phyloP scores from a whole-genome alignment of 2,329 filamentous ascomycete genomes.

The Colletotrichum sp. region DNA sequence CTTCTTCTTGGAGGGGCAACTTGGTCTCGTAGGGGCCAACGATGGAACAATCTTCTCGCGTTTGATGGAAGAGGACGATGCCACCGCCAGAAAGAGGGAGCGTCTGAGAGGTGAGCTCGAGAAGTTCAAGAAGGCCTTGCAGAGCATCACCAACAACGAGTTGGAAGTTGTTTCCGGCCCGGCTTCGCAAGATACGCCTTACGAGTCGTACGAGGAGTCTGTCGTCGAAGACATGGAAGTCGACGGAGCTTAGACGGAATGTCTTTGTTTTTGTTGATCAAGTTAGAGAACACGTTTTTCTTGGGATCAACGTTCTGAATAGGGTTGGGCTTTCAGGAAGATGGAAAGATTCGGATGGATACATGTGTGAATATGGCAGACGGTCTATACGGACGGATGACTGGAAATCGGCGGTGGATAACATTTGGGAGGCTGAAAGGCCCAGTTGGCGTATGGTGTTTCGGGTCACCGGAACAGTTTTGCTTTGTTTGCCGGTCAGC shows the following conservation, averaged over 20 bases:
- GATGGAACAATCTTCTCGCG: constrained; percentile 37
- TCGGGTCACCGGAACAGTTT: neutral
- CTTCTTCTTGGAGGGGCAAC: constrained; percentile 45
- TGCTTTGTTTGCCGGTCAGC: neutral
- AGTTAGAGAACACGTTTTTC: neutral
- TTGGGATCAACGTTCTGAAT: neutral
- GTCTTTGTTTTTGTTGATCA: neutral
- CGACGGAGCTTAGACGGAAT: neutral
- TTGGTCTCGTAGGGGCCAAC: constrained; percentile 42
- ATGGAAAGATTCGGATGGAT: neutral
- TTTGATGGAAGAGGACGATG: constrained; percentile 55
- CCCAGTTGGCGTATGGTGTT: neutral
- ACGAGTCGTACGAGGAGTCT: neutral
- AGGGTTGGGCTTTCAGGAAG: neutral
- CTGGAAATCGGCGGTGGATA: neutral
- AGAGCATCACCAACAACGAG: constrained; percentile 53
- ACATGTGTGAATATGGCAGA: neutral
- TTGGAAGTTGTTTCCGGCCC: constrained; percentile 29
- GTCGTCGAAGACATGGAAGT: constrained; percentile 8
- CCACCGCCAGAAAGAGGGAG: constrained; percentile 44
- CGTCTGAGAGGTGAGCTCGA: constrained; percentile 46
- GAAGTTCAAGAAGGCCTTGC: constrained; percentile 52
- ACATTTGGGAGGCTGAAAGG: neutral
- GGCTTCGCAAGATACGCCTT: neutral
- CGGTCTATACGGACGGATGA: neutral